These are phyloP conservation scores for Sarocladium kiliense DNA, from an alignment of 2,329 filamentous ascomycete species.

Conservation along the genomic window DNA sequence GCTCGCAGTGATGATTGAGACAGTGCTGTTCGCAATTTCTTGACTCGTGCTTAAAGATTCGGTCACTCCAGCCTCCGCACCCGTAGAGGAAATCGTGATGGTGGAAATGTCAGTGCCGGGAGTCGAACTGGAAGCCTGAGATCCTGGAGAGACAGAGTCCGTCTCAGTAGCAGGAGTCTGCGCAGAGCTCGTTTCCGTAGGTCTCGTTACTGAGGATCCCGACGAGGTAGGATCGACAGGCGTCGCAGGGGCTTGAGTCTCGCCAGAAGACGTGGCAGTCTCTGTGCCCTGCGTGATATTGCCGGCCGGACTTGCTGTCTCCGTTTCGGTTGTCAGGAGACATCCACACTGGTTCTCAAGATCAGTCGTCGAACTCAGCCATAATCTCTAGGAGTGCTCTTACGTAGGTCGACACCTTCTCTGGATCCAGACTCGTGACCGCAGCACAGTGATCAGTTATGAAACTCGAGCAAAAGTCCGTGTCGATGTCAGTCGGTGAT, in stretches of 20 bases:
- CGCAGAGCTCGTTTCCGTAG: neutral
- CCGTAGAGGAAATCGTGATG: too few species aligned
- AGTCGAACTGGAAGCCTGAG: too few species aligned
- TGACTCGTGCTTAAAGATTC: too few species aligned
- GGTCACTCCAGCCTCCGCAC: too few species aligned
- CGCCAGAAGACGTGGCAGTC: neutral
- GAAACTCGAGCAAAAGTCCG: slow-evolving; percentile 8
- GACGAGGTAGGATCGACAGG: neutral
- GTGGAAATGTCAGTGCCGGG: too few species aligned
- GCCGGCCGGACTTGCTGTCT: neutral
- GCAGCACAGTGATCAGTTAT: slow-evolving; percentile 4
- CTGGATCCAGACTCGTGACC: slow-evolving; percentile 8
- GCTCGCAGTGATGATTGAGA: too few species aligned
- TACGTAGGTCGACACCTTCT: slow-evolving; percentile 10
- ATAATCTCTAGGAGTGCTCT: neutral
- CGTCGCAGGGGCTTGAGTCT: neutral
- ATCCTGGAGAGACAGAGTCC: too few species aligned
- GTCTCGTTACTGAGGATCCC: neutral
- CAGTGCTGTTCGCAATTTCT: too few species aligned
- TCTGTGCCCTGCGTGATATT: neutral
- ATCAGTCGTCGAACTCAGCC: neutral
- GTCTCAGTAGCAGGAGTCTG: too few species aligned
- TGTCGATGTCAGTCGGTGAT: neutral
- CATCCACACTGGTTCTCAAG: slow-evolving; percentile 20
- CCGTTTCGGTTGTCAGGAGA: slow-evolving; percentile 14